Evolutionary conservation across 1,284 basidiomycete species (phyloP), one percentile per base, ranked within the genome.

Genomic region (Xerocomus minutiporus): DNA sequence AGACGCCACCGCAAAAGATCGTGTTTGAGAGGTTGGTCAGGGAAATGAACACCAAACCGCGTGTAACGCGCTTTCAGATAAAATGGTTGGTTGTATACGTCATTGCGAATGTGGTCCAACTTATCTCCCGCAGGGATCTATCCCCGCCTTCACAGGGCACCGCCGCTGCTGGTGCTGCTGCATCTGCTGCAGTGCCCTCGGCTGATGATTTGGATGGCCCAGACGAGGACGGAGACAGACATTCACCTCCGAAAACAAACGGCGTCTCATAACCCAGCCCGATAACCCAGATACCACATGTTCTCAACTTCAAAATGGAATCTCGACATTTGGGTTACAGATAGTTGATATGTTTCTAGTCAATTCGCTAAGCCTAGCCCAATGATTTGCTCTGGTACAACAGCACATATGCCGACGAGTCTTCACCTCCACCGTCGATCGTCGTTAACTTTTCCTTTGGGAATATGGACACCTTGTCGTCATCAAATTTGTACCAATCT

Each of bases 51-150:
- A 81, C 85, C 55, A 98, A 97, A 69, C 94, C 95, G 38, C 81
- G 96, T 50, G 96, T 99, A 38, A 99, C 97, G 34, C 79, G 95
- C 46, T 90, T 90, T 62, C 87, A 90, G 66, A 91, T 91, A 57
- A 90, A 88, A 70, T 91, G 88, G 88, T 88, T 57, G 26, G 85
- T 75, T 25, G 3, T 34, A 20, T 47, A n/a, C 13, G 28, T 46
- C 25, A 26, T 47, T 5, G 48, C 42, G 15, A 25, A 9, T 5
- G 15, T 17, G 5, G 20, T 38, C 25, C 12, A 35, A 2, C 47
- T 59, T 5, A 64, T 46, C 0, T 8, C 5, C 41, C 34, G 12
- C 46, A 89, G 88, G 86, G 88, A 91, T 61, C 81, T 87, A n/a
- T 68, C 75, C 28, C 79, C 84, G 17, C 76, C 80, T 23, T 74